Evolutionary conservation across 164 flowering plant species (phyloP).

Genomic region (Vitis vinifera): DNA sequence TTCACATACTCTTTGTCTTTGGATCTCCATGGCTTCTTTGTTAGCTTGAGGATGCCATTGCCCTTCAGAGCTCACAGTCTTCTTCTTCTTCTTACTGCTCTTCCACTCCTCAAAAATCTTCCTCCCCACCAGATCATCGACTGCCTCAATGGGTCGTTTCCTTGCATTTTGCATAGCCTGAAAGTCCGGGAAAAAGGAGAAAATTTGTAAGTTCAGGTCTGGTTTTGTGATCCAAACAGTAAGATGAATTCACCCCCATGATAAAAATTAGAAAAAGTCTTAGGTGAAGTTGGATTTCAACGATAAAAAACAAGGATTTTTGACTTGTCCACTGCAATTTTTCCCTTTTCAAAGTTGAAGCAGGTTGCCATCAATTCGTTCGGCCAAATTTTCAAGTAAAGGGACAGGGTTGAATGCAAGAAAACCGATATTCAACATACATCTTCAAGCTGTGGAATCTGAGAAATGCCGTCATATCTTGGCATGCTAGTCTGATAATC

Average conservation of each 20-base stretch:
- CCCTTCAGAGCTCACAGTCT: conserved; percentile 2
- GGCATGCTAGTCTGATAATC: conserved; percentile 9
- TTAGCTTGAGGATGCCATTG: conserved; percentile 4
- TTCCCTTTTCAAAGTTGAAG: no score
- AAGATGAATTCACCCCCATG: no score
- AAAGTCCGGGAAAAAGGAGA: background rate
- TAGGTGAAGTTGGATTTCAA: no score
- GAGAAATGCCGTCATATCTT: conserved; percentile 12
- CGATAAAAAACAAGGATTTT: no score
- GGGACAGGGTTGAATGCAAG: background rate
- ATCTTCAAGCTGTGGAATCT: conserved; percentile 9
- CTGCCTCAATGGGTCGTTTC: conserved; percentile 20
- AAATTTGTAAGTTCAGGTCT: background rate
- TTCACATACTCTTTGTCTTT: conserved; percentile 18
- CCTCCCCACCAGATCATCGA: background rate
- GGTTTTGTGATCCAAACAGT: no score
- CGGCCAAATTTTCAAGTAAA: no score
- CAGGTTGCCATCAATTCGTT: no score
- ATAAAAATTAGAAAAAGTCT: no score
- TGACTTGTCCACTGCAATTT: no score
- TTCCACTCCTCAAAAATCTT: conserved; percentile 10
- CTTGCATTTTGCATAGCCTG: conserved; percentile 14
- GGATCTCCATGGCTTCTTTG: conserved; percentile 1
- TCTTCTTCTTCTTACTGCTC: conserved; percentile 28
- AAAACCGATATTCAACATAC: conserved; percentile 13